phyloP scores from a whole-genome alignment of 805 yeast genomes.

The Metschnikowia orientalis region DNA sequence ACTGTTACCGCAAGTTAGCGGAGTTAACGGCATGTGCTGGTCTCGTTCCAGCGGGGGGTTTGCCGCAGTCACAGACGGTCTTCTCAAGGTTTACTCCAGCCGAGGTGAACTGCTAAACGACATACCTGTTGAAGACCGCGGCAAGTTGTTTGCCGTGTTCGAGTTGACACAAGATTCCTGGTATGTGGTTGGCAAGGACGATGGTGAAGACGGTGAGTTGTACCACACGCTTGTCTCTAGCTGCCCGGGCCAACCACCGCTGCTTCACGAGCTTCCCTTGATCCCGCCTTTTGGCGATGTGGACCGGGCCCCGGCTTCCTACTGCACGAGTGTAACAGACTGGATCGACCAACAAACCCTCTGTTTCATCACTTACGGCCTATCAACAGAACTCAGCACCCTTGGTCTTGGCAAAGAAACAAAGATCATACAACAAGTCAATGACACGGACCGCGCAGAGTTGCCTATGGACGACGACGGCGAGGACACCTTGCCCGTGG shows the following conservation, averaged over 20 bases:
- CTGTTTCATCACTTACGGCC: slow-evolving; percentile 53
- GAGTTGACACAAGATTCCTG: slow-evolving; percentile 20
- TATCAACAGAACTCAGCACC: slow-evolving; percentile 60
- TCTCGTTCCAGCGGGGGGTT: slow-evolving; percentile 6
- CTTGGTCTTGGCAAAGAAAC: slow-evolving; percentile 15
- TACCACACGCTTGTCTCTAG: slow-evolving; percentile 9
- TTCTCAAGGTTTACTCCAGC: slow-evolving; percentile 3
- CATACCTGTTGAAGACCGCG: slow-evolving; percentile 13
- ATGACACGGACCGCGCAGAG: slow-evolving; percentile 69
- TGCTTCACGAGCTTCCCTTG: slow-evolving; percentile 35
- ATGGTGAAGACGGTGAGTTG: slow-evolving; percentile 13
- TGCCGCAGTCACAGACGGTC: slow-evolving; percentile 3
- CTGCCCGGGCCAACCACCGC: not conserved
- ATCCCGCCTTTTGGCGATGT: slow-evolving; percentile 52
- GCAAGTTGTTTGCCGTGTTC: slow-evolving; percentile 17
- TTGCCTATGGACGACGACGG: slow-evolving; percentile 66
- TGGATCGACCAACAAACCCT: slow-evolving; percentile 34
- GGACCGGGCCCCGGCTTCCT: slow-evolving; percentile 44
- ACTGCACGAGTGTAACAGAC: slow-evolving; percentile 34
- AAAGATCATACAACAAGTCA: slow-evolving; percentile 42
- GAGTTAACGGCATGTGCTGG: slow-evolving; percentile 10
- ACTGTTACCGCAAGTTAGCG: not conserved
- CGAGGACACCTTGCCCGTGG: slow-evolving; percentile 69
- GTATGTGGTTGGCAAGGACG: slow-evolving; percentile 11
- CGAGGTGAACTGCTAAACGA: slow-evolving; percentile 2